Evolutionary conservation across 495 filamentous ascomycete genomes (phyloP).

Genomic region (Letharia lupina): DNA sequence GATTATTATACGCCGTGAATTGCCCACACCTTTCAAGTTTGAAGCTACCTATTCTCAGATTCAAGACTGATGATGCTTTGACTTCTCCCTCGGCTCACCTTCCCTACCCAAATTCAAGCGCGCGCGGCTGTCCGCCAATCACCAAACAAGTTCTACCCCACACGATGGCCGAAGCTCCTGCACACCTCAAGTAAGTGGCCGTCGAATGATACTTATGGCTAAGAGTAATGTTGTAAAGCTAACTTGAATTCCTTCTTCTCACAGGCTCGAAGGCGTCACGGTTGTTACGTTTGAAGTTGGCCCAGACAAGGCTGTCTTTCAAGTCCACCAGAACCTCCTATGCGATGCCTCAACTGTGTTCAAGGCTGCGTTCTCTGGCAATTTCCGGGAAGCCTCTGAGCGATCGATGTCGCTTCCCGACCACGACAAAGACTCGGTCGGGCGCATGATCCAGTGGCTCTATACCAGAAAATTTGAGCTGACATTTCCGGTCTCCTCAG

Average conservation of each 20-base stretch:
- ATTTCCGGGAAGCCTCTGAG: conserved; percentile 13
- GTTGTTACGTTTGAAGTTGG: not conserved
- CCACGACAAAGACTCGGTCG: conserved; percentile 8
- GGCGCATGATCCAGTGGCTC: conserved; percentile 18
- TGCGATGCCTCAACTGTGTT: conserved; percentile 9
- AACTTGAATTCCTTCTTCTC: not conserved
- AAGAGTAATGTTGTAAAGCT: not conserved
- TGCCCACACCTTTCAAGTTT: not conserved
- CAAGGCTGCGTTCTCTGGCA: conserved; percentile 12
- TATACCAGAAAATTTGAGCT: conserved; percentile 3
- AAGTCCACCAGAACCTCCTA: conserved; percentile 1
- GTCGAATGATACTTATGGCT: not conserved
- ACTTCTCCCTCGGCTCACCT: not conserved
- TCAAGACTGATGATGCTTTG: not conserved
- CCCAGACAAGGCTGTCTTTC: not conserved
- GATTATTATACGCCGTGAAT: not conserved
- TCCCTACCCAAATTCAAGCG: not conserved
- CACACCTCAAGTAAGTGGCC: not conserved
- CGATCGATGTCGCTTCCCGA: conserved; percentile 14
- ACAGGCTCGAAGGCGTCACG: not conserved
- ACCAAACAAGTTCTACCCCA: not conserved
- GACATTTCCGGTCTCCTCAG: not conserved
- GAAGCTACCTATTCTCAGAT: not conserved
- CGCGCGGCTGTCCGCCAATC: not conserved
- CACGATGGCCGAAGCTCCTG: not conserved